Evolutionary conservation across 768 basidiomycete species (phyloP).

Genomic region (Clavulina sp.): DNA sequence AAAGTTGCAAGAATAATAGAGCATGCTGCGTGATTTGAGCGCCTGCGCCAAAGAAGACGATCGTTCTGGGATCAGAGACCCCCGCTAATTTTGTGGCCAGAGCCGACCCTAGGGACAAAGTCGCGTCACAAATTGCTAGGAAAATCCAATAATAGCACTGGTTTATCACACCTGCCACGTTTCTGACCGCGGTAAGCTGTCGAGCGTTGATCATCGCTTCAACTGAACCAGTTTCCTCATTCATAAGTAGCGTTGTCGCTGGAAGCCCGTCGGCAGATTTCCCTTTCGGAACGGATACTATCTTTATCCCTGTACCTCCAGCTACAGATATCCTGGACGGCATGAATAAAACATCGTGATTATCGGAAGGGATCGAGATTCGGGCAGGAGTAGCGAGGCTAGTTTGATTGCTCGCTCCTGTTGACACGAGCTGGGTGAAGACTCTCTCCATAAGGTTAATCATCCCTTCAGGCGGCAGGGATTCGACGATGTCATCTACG

Average conservation of each 20-base stretch:
- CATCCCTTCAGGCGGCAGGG: too few species aligned
- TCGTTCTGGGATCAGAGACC: conserved; percentile 6
- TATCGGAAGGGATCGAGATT: conserved; percentile 31
- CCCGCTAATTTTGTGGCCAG: conserved; percentile 37
- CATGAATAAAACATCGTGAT: conserved; percentile 65
- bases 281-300: conserved; percentile 53
- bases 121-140: not conserved
- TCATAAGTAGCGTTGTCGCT: conserved; percentile 56
- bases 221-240: conserved; percentile 49
- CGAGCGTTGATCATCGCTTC: conserved; percentile 66
- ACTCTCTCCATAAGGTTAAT: too few species aligned
- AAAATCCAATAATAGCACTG: not conserved
- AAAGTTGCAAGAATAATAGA: conserved; percentile 39
- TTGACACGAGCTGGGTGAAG: too few species aligned
- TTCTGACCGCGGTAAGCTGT: conserved; percentile 60
- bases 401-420: too few species aligned
- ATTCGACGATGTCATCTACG: too few species aligned
- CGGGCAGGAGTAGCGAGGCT: conserved; percentile 22
- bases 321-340: conserved; percentile 40
- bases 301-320: conserved; percentile 51
- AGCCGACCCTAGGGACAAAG: conserved; percentile 57
- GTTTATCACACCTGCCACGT: conserved; percentile 42
- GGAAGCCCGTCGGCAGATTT: conserved; percentile 42
- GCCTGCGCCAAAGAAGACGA: conserved; percentile 60
- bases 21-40: conserved; percentile 52